Conservation (phyloP, 2,329 filamentous ascomycete genomes). For the Intubia oerlemansii region DNA sequence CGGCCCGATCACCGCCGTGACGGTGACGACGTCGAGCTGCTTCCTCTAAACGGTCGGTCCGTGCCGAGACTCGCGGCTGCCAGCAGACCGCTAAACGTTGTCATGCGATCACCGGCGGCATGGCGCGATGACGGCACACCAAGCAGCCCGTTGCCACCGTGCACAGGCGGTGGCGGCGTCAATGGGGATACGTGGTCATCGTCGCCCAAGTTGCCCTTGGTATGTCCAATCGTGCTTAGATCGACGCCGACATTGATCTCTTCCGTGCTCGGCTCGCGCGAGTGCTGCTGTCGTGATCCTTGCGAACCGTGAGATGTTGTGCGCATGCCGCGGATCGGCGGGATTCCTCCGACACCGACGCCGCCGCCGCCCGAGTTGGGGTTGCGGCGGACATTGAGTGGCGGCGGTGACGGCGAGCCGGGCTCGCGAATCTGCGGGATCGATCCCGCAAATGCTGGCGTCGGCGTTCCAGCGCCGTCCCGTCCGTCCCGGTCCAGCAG, state of each 20-base stretch:
- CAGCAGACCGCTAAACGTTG: conserved; percentile 33
- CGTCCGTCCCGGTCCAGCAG: too few species aligned
- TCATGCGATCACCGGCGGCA: conserved; percentile 13
- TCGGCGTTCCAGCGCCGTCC: too few species aligned
- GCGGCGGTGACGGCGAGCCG: too few species aligned
- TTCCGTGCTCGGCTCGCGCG: conserved; percentile 20
- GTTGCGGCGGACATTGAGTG: too few species aligned
- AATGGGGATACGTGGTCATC: too few species aligned
- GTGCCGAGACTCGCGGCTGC: conserved; percentile 22
- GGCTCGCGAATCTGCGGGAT: too few species aligned
- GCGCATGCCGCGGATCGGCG: conserved; percentile 20
- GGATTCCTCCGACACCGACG: conserved; percentile 4
- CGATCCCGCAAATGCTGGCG: too few species aligned
- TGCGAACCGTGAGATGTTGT: not conserved
- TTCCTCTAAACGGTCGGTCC: conserved; percentile 20
- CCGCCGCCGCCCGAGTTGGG: not conserved
- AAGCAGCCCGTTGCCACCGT: too few species aligned
- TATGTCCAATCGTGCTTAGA: conserved; percentile 17
- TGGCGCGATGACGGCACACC: too few species aligned
- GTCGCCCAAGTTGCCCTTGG: not conserved
- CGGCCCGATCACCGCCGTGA: too few species aligned
- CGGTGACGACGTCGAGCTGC: too few species aligned
- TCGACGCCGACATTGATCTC: conserved; percentile 33
- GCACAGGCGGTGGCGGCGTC: too few species aligned
- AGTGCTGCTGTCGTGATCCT: conserved; percentile 1